Evolutionary conservation across 192 early-diverging fungal genomes (phyloP), one percentile per base, ranked within the genome.

Genomic region (Rhizophagus prolifer): DNA sequence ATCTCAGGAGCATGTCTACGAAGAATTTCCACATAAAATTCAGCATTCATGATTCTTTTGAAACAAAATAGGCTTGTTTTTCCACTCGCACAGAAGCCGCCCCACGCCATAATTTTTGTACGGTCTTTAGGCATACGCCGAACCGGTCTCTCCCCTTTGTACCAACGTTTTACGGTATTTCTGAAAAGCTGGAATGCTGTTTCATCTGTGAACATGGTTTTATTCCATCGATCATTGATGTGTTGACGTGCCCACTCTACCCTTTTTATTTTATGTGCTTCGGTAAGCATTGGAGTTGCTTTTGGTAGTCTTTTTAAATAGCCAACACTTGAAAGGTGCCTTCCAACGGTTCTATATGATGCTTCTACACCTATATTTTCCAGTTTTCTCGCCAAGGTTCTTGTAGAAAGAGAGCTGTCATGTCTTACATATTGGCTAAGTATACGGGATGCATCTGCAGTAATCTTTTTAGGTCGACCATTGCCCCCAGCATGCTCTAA

Each of bases 121-220:
- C n/a, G n/a, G n/a, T n/a, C n/a, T n/a, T n/a, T n/a, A n/a, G n/a
- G n/a, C n/a, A n/a, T n/a, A n/a, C n/a, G n/a, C n/a, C n/a, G n/a
- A n/a, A n/a, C n/a, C n/a, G n/a, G n/a, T n/a, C n/a, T n/a, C n/a
- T n/a, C n/a, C n/a, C n/a, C n/a, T n/a, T n/a, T n/a, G n/a, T n/a
- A n/a, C n/a, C n/a, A n/a, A n/a, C n/a, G n/a, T n/a, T n/a, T n/a
- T n/a, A n/a, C n/a, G n/a, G n/a, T n/a, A 31, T 63, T 63, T 9
- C 62, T 25, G 62, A 63, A 63, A 13, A 63, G 62, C n/a, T 63
- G 62, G 21, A 63, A 63, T 10, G 62, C 62, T 63, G n/a, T 63
- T 31, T 63, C 62, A 63, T 63, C 62, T 13, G 62, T 63, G 23
- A 63, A 63, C 21, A 63, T 12, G 23, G 62, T 63, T 63, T 63